Evolutionary conservation across 2,329 filamentous ascomycete genomes (phyloP), one percentile per base, ranked within the genome.

Genomic region (Ascochyta clinopodiicola): DNA sequence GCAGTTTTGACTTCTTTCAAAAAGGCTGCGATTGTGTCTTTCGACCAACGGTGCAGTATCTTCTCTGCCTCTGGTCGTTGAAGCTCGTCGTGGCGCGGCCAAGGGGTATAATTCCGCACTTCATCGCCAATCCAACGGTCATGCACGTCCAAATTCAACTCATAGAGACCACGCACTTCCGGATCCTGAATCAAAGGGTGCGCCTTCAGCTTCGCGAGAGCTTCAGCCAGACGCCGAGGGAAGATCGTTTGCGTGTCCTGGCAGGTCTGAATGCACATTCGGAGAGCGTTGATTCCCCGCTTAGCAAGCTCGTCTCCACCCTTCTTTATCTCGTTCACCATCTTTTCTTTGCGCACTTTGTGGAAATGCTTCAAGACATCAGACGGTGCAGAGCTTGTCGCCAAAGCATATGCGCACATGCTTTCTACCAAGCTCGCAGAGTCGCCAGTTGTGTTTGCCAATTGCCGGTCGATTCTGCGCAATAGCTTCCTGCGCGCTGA

Each of bases 71-170:
- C 78, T 2, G 71, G 51, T 27, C 70, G 59, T 22, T 77, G 69
- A 5, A 82, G 65, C 62, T 95, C 90, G 62, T 93, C 91, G 65
- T 96, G 88, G 27, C 90, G 87, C 32, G 96, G 90, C 78, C 92
- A 96, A 0, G 93, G 93, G 0, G 88, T 94, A 70, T 96, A 97
- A 61, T 89, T 89, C 42, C 85, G 86, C 37, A 96, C 90, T 57
- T 96, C 91, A 7, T 92, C 87, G 17, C 89, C 84, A 59, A 95
- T 90, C 90, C 92, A 96, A 19, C 83, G 83, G 60, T 88, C 86
- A 67, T 91, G 87, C 9, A 95, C 78, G 68, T 96, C 92, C 24
- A 97, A 78, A 32, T 90, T 85, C 12, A 96, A 78, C 15, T 88
- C 88, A 61, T 90, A 86, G 1, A 95, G 75, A 1, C 79, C 76